Evolutionary conservation across 345 rosid genomes (phyloP), one percentile per base, ranked within the genome.

Genomic region (Citrus inodora): DNA sequence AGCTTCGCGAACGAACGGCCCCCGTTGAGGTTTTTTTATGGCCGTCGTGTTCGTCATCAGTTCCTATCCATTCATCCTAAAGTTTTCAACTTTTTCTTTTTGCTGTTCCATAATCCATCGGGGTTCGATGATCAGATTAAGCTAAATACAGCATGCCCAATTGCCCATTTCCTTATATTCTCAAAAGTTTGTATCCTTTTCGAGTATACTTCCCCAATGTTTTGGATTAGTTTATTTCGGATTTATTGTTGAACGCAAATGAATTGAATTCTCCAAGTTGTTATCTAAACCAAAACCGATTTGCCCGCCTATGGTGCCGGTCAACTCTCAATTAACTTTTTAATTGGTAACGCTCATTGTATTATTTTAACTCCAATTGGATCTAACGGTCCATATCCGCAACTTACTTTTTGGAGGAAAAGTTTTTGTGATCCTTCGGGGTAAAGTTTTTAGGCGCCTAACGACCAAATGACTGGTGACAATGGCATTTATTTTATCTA

Each of bases 11-110:
- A 11, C 86, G 78, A 40, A 76, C 82, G n/a, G 61, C 61, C 6
- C n/a, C 87, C 53, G 65, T 80, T 24, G 83, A 84, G 92, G 92
- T 88, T 16, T 51, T 48, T 51, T 51, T 38, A 51, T 42, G 1
- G 51, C 51, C 16, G 2, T 7, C 17, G 19, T 13, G 9, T 7
- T 33, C 60, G 63, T 53, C 10, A 7, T 66, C 11, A 30, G 53
- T 6, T 22, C 17, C 38, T 6, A 16, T 27, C 21, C 21, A 22
- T 42, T 64, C 30, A 3, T 30, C 13, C 30, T 42, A 13, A 24
- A 53, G 22, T 42, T 61, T 40, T 42, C 14, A 33, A 14, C 35
- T 42, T 42, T 42, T 42, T 42, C 51, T 10, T 63, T 42, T 64
- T 24, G 7, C 28, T 64, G 25, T 32, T 61, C 37, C 17, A 1